Conservation (phyloP, 257 asterid species). For the Plantago ovata region DNA sequence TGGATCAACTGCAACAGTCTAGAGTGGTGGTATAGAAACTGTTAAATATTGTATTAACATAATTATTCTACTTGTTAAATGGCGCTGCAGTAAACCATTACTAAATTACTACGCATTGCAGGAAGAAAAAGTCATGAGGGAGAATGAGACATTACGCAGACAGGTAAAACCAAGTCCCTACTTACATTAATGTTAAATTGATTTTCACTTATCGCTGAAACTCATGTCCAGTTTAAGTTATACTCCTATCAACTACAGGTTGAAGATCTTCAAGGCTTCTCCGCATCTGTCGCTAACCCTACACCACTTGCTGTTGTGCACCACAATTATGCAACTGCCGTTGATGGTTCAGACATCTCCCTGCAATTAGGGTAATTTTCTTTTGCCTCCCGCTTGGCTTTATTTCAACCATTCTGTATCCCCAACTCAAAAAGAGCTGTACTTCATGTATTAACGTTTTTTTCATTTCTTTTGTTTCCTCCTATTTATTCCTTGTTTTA, state of each 20-base stretch:
- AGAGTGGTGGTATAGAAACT: conserved; percentile 33
- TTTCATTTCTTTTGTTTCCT: no score
- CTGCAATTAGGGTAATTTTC: conserved; percentile 37
- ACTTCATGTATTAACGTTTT: no score
- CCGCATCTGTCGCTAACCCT: conserved; percentile 14
- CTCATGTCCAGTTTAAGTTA: conserved; percentile 10
- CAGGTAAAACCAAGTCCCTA: conserved; percentile 30
- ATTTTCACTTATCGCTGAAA: neutral
- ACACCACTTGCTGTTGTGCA: conserved; percentile 30
- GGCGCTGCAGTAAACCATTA: neutral
- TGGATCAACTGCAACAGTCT: conserved; percentile 34
- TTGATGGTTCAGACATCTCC: conserved; percentile 49
- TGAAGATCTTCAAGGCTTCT: conserved; percentile 32
- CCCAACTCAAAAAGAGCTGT: no score
- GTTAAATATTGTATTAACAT: neutral
- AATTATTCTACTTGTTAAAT: neutral
- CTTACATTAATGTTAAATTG: conserved; percentile 18
- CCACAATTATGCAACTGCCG: conserved; percentile 26
- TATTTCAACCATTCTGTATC: neutral
- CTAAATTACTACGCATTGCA: conserved; percentile 13
- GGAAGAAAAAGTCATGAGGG: conserved; percentile 48
- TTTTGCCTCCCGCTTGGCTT: no score
- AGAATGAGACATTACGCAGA: conserved; percentile 46
- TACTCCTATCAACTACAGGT: conserved; percentile 30
- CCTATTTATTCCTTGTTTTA: neutral